phyloP scores from a whole-genome alignment of 805 yeast species.

The Nakazawaea populi region DNA sequence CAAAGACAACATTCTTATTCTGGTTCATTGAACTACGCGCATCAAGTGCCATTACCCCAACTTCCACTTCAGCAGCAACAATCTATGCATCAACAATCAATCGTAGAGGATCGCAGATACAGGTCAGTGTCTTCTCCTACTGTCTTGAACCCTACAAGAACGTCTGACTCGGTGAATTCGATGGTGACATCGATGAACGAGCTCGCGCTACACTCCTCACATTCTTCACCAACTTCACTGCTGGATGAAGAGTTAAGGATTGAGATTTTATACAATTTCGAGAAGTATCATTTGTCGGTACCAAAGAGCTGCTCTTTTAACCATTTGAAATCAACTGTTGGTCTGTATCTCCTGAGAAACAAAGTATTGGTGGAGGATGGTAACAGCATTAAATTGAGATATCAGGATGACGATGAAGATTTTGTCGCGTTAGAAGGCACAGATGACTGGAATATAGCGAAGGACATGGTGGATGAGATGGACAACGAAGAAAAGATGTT shows the following conservation, averaged over 20 bases:
- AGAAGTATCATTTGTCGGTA: slow-evolving; percentile 62
- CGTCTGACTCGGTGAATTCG: slow-evolving; percentile 2
- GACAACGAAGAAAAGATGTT: slow-evolving; percentile 36
- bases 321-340: slow-evolving; percentile 52
- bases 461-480: slow-evolving; percentile 55
- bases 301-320: slow-evolving; percentile 44
- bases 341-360: slow-evolving; percentile 47
- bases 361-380: slow-evolving; percentile 30
- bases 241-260: slow-evolving; percentile 32
- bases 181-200: slow-evolving; percentile 4
- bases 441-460: slow-evolving; percentile 85
- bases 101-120: slow-evolving; percentile 18
- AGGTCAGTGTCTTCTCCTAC: slow-evolving; percentile 29
- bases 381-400: slow-evolving; percentile 52
- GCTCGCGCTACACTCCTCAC: slow-evolving; percentile 4
- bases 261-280: slow-evolving; percentile 35
- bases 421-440: slow-evolving; percentile 77
- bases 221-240: slow-evolving; percentile 1
- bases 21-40: not conserved
- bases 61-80: not conserved
- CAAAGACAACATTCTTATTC: slow-evolving; percentile 4
- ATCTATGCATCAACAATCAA: not conserved
- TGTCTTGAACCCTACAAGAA: not conserved
- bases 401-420: slow-evolving; percentile 95
- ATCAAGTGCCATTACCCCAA: not conserved